Conservation (phyloP, 2,329 filamentous ascomycete species). For the Penicillium sp. region DNA sequence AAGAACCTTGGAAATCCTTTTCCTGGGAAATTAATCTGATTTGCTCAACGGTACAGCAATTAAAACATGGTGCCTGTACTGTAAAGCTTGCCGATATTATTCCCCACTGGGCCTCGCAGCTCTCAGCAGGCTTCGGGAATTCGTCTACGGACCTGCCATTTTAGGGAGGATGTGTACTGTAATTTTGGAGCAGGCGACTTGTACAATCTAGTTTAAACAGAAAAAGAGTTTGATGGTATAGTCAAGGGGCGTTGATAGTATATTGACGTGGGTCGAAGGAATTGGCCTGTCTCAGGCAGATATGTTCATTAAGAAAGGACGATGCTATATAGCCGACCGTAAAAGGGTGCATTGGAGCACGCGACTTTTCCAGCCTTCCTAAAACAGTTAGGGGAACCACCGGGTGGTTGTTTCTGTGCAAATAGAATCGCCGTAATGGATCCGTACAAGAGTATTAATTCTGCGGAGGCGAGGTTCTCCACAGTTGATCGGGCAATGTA, state of each 20-base stretch:
- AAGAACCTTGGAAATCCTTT: conserved; percentile 12
- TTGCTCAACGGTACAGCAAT: neutral
- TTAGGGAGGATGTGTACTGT: neutral
- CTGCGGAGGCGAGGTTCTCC: neutral
- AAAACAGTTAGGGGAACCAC: neutral
- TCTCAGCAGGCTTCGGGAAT: neutral
- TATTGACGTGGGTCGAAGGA: neutral
- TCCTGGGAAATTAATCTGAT: conserved; percentile 1
- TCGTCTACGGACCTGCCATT: conserved; percentile 5
- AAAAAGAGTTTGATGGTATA: neutral
- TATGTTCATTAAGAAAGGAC: neutral
- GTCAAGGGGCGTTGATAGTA: too few species aligned
- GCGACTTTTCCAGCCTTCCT: conserved; percentile 6
- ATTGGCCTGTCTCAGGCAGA: neutral
- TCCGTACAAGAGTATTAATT: neutral
- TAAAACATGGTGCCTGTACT: conserved; percentile 14
- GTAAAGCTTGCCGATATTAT: conserved; percentile 2
- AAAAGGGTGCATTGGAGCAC: neutral
- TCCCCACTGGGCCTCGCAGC: neutral
- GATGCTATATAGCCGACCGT: neutral
- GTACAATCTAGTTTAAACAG: neutral
- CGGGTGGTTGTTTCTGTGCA: neutral
- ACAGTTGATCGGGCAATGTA: neutral
- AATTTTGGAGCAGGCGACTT: neutral
- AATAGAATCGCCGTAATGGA: neutral